phyloP scores from a whole-genome alignment of 2,329 filamentous ascomycete genomes.

The Pseudogymnoascus sp. region DNA sequence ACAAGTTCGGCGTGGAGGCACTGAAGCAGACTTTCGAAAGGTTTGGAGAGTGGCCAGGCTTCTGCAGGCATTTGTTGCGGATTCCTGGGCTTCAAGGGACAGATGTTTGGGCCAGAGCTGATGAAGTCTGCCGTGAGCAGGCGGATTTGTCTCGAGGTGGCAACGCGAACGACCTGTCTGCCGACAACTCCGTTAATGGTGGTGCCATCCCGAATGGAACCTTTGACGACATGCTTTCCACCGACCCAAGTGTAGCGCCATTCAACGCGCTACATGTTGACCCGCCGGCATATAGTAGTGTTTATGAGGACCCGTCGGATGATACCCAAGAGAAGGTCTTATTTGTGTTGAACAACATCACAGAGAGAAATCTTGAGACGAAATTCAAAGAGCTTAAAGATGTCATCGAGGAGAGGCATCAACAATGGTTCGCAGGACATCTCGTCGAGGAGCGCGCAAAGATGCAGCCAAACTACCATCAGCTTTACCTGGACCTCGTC shows the following conservation, averaged over 20 bases:
- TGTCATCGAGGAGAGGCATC: conserved; percentile 69
- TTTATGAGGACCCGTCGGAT: conserved; percentile 75
- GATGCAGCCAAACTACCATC: conserved; percentile 93
- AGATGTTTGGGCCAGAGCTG: conserved; percentile 72
- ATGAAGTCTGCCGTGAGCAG: conserved; percentile 66
- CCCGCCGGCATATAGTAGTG: conserved; percentile 49
- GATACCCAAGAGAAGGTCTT: conserved; percentile 87
- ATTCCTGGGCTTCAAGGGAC: conserved; percentile 77
- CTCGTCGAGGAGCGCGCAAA: conserved; percentile 94
- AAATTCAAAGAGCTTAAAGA: conserved; percentile 78
- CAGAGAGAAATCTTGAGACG: conserved; percentile 73
- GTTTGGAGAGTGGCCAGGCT: conserved; percentile 89
- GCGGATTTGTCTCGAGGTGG: conserved; percentile 49
- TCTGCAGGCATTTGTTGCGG: conserved; percentile 76
- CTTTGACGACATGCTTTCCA: conserved; percentile 49
- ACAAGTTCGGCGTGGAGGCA: conserved; percentile 94
- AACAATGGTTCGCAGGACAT: conserved; percentile 95
- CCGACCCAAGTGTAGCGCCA: conserved; percentile 56
- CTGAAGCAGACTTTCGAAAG: conserved; percentile 79
- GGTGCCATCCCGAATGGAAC: conserved; percentile 60
- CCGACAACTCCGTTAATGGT: conserved; percentile 33
- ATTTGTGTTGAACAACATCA: conserved; percentile 95
- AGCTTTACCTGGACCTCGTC: conserved; percentile 83
- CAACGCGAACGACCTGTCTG: conserved; percentile 40
- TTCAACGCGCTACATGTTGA: conserved; percentile 77